phyloP scores from a whole-genome alignment of 768 basidiomycete species.

The Postia placenta region DNA sequence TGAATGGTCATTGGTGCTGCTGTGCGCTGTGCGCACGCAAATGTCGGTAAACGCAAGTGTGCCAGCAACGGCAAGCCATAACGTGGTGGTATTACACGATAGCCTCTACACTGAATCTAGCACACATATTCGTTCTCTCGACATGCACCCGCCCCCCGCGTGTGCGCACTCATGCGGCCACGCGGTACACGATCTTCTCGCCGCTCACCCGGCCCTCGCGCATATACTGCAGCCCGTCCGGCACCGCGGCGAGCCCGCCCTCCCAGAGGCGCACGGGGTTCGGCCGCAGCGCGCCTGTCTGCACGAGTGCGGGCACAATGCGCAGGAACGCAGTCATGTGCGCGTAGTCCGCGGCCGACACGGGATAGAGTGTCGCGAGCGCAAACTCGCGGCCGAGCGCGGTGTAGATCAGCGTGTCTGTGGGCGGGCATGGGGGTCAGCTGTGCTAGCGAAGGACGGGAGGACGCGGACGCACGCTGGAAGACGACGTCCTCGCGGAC shows the following conservation, averaged over 20 bases:
- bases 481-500: slow-evolving; percentile 13
- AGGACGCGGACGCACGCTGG: slow-evolving; percentile 12
- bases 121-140: too few relatives aligned
- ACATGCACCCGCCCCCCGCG: too few relatives aligned
- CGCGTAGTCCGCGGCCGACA: slow-evolving; percentile 5
- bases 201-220: slow-evolving; percentile 21
- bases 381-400: slow-evolving; percentile 6
- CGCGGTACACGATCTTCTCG: slow-evolving; percentile 19
- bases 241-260: slow-evolving; percentile 14
- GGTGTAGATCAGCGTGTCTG: slow-evolving; percentile 9
- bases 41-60: too few relatives aligned
- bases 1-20: not conserved
- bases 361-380: slow-evolving; percentile 7
- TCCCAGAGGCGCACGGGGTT: slow-evolving; percentile 13
- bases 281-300: slow-evolving; percentile 14
- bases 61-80: too few relatives aligned
- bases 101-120: too few relatives aligned
- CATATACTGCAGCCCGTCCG: slow-evolving; percentile 18
- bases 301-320: slow-evolving; percentile 11
- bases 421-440: not conserved
- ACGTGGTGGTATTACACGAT: too few relatives aligned
- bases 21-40: not conserved
- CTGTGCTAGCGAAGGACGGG: too few relatives aligned
- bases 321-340: slow-evolving; percentile 12
- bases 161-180: too few relatives aligned